Conservation (phyloP, 768 basidiomycete genomes). For the Lentinula sp. region DNA sequence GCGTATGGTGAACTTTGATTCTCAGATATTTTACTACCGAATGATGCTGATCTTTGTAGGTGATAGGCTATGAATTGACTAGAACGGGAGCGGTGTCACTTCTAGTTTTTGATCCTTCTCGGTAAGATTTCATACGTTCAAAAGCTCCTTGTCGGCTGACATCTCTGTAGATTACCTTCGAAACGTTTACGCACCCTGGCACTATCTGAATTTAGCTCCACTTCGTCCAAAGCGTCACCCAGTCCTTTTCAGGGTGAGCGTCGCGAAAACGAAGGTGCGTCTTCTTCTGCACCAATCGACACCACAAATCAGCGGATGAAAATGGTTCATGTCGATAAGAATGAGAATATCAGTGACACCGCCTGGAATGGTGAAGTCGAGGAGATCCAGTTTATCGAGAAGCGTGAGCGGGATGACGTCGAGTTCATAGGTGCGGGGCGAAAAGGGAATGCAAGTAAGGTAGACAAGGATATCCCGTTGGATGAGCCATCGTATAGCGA, state of each 20-base stretch:
- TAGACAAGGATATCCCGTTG: background rate
- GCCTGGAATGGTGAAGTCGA: background rate
- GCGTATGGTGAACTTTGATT: slow-evolving; percentile 36
- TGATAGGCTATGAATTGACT: slow-evolving; percentile 76
- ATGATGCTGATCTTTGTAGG: background rate
- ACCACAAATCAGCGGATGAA: background rate
- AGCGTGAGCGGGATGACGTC: background rate
- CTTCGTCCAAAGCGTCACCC: background rate
- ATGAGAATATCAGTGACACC: background rate
- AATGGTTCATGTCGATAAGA: background rate
- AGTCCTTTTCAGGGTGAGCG: background rate
- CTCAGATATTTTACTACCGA: background rate
- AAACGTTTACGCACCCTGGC: slow-evolving; percentile 10
- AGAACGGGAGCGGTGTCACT: slow-evolving; percentile 55
- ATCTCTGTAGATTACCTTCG: slow-evolving; percentile 18
- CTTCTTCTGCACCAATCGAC: background rate
- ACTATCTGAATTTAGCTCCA: background rate
- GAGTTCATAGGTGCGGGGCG: background rate
- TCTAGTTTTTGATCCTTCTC: slow-evolving; percentile 73
- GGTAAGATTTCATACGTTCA: slow-evolving; percentile 28
- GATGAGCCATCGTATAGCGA: slow-evolving; percentile 21
- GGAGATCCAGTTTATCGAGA: slow-evolving; percentile 2
- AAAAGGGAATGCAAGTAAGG: background rate
- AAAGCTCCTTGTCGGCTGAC: background rate
- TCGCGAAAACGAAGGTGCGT: background rate